phyloP scores from a whole-genome alignment of 495 filamentous ascomycete species.

The Parathielavia hyrcaniae region DNA sequence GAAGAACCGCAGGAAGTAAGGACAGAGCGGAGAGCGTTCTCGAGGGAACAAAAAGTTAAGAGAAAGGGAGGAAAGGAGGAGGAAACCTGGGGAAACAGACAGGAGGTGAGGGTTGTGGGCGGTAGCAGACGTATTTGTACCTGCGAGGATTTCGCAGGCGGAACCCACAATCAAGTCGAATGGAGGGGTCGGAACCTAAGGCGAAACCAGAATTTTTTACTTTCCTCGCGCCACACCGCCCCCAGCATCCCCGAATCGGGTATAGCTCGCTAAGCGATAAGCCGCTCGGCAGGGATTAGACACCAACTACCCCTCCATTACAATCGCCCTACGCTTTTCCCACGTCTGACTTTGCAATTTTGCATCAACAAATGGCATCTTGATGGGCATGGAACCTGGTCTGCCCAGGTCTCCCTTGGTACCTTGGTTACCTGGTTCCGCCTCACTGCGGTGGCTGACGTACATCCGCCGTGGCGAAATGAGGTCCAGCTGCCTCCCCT shows the following conservation, averaged over 20 bases:
- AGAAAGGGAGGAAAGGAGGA: slow-evolving; percentile 20
- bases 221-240: slow-evolving; percentile 9
- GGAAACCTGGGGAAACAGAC: slow-evolving; percentile 24
- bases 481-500: too few species aligned
- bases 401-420: too few species aligned
- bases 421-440: not conserved
- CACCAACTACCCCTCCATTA: not conserved
- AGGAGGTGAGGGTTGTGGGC: slow-evolving; percentile 9
- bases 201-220: slow-evolving; percentile 23
- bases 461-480: too few species aligned
- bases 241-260: not conserved
- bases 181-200: slow-evolving; percentile 30
- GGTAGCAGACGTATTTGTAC: slow-evolving; percentile 25
- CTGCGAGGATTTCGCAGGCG: slow-evolving; percentile 14
- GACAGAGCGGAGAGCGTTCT: slow-evolving; percentile 32
- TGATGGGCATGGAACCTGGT: not conserved
- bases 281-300: slow-evolving; percentile 1
- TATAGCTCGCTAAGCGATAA: not conserved
- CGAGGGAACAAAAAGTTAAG: slow-evolving; percentile 26
- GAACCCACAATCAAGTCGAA: slow-evolving; percentile 15
- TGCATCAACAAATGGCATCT: too few species aligned
- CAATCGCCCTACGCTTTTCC: not conserved
- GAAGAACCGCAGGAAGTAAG: slow-evolving; percentile 26
- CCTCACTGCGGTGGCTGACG: too few species aligned
- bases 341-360: not conserved